Conservation (phyloP, 1,284 basidiomycete species). For the Fomitopsis pinicola region DNA sequence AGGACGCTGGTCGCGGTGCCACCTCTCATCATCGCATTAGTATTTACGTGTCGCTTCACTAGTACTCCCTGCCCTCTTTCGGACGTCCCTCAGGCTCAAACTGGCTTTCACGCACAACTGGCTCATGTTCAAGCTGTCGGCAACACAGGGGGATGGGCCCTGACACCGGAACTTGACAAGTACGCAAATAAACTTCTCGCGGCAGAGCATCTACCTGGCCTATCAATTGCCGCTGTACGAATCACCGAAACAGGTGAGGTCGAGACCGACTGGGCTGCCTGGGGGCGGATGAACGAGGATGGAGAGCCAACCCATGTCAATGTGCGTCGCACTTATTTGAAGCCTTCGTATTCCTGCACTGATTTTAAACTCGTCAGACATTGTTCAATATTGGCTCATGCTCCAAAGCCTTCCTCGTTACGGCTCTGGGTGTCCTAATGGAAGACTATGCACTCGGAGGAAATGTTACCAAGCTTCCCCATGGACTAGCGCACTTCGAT, state of each 20-base stretch:
- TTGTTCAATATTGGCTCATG: constrained; percentile 39
- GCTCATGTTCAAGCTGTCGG: neutral
- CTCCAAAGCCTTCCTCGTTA: constrained; percentile 39
- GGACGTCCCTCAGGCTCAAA: too few relatives aligned
- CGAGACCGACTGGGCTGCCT: constrained; percentile 18
- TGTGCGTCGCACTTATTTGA: neutral
- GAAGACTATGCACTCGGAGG: constrained; percentile 16
- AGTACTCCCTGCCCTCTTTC: too few relatives aligned
- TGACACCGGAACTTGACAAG: neutral
- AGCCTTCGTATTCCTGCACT: neutral
- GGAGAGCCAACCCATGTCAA: constrained; percentile 11
- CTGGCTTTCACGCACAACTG: too few relatives aligned
- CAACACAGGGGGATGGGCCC: neutral
- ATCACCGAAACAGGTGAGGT: neutral
- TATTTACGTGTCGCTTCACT: too few relatives aligned
- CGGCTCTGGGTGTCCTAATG: constrained; percentile 31
- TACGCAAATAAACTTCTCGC: neutral
- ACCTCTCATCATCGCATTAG: too few relatives aligned
- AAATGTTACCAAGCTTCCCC: constrained; percentile 15
- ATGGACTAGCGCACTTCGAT: neutral
- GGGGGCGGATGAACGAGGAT: constrained; percentile 27
- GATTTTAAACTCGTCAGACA: constrained; percentile 22
- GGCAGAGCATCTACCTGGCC: neutral
- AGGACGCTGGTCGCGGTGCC: too few relatives aligned
- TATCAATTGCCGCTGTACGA: neutral